Evolutionary conservation across 495 filamentous ascomycete species (phyloP).

Genomic region (Thermothielavioides terrestris): DNA sequence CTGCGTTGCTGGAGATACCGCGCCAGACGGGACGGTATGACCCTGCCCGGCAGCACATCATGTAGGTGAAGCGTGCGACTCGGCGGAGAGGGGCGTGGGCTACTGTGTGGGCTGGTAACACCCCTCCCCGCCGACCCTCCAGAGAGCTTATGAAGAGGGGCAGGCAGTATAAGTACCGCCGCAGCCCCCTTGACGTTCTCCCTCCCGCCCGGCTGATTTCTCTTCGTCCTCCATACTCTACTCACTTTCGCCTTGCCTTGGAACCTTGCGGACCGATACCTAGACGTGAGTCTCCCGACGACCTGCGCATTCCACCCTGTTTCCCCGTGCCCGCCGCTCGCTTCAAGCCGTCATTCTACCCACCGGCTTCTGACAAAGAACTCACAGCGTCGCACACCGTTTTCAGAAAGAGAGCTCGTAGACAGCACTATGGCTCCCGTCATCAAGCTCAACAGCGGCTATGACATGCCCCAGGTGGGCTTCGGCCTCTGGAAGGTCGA

Average conservation of each 20-base stretch:
- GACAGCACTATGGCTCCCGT: constrained; percentile 23
- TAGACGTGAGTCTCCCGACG: background rate
- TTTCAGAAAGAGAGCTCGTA: constrained; percentile 2
- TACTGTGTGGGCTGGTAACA: constrained; percentile 5
- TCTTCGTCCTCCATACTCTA: constrained; percentile 1
- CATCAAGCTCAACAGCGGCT: constrained; percentile 71
- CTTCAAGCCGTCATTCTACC: background rate
- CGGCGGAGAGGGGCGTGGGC: constrained; percentile 11
- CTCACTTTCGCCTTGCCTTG: background rate
- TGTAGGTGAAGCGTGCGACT: constrained; percentile 22
- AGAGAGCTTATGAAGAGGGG: constrained; percentile 6
- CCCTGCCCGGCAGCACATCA: constrained; percentile 22
- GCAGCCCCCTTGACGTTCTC: constrained; percentile 7
- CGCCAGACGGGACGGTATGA: constrained; percentile 20
- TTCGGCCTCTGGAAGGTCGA: constrained; percentile 81
- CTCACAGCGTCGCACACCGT: background rate
- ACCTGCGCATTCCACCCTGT: background rate
- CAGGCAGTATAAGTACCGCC: constrained; percentile 23
- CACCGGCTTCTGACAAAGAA: background rate
- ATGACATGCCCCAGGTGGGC: constrained; percentile 83
- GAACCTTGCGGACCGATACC: background rate
- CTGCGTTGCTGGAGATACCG: constrained; percentile 12
- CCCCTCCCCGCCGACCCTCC: constrained; percentile 12
- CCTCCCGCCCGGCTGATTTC: constrained; percentile 8
- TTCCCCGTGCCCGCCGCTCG: background rate